Evolutionary conservation across 148 eudicot genomes (phyloP).

Genomic region (Silene uniflora): DNA sequence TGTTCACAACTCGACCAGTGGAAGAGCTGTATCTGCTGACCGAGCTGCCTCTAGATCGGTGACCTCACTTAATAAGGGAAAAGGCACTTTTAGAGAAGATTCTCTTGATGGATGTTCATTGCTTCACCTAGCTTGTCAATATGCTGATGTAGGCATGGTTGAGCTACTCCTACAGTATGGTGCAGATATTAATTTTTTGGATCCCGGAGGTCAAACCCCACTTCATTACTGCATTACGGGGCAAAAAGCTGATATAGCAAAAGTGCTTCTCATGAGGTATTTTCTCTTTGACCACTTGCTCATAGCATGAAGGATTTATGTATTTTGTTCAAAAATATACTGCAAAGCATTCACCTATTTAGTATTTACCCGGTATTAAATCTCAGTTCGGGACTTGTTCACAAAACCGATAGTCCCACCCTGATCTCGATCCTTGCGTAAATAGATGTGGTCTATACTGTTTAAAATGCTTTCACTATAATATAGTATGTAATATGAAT

Average conservation of each 20-base stretch:
- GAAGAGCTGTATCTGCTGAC: slow-evolving; percentile 35
- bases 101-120: slow-evolving; percentile 64
- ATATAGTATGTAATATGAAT: too few species aligned
- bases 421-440: too few species aligned
- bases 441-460: too few species aligned
- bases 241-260: slow-evolving; percentile 56
- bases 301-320: neutral
- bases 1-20: slow-evolving; percentile 26
- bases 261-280: slow-evolving; percentile 74
- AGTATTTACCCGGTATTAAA: too few species aligned
- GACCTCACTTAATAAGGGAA: slow-evolving; percentile 33
- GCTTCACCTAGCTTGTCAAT: slow-evolving; percentile 88
- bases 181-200: slow-evolving; percentile 60
- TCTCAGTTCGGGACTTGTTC: too few species aligned
- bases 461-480: too few species aligned
- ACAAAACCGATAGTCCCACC: too few species aligned
- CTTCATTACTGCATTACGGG: slow-evolving; percentile 66
- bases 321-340: neutral
- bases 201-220: slow-evolving; percentile 73
- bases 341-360: too few species aligned
- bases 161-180: slow-evolving; percentile 92
- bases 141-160: slow-evolving; percentile 84
- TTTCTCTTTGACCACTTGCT: slow-evolving; percentile 16
- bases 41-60: slow-evolving; percentile 33
- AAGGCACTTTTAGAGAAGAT: slow-evolving; percentile 42